phyloP scores from a whole-genome alignment of 2,329 filamentous ascomycete genomes.

The Rutstroemia sp. region DNA sequence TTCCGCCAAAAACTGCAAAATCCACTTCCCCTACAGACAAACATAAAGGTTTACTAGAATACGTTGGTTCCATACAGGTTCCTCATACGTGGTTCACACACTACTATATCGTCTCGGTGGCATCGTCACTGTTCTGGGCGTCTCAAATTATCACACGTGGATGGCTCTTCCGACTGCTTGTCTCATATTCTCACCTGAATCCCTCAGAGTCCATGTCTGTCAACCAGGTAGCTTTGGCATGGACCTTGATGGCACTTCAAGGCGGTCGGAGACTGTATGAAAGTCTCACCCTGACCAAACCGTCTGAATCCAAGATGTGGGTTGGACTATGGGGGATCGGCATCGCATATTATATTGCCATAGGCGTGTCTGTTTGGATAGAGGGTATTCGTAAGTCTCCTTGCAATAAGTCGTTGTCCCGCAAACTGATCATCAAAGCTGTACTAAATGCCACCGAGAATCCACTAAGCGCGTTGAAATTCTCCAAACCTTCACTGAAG shows the following conservation, averaged over 20 bases:
- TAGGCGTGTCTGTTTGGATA: slow-evolving; percentile 74
- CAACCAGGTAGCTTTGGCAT: slow-evolving; percentile 57
- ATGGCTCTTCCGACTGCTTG: slow-evolving; percentile 41
- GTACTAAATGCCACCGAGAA: slow-evolving; percentile 9
- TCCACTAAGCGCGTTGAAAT: slow-evolving; percentile 14
- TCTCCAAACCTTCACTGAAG: slow-evolving; percentile 34
- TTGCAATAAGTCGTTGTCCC: background rate
- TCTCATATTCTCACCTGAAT: slow-evolving; percentile 27
- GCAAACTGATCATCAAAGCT: slow-evolving; percentile 21
- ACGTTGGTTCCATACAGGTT: slow-evolving; percentile 39
- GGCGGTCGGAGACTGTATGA: slow-evolving; percentile 71
- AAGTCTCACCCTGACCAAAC: slow-evolving; percentile 55
- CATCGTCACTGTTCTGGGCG: slow-evolving; percentile 68
- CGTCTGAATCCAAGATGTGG: slow-evolving; percentile 71
- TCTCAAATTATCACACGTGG: slow-evolving; percentile 53
- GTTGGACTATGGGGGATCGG: slow-evolving; percentile 76
- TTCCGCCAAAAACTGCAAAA: slow-evolving; percentile 6
- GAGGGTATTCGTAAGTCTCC: slow-evolving; percentile 61
- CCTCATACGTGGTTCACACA: slow-evolving; percentile 86
- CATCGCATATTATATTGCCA: slow-evolving; percentile 65
- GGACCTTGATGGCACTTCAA: slow-evolving; percentile 69
- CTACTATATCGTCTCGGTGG: slow-evolving; percentile 71
- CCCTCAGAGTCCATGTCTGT: slow-evolving; percentile 42
- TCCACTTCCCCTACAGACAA: background rate
- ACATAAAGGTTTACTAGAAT: slow-evolving; percentile 11